Conservation (phyloP, 1,139 yeast species). For the Yamadazyma dendronema region DNA sequence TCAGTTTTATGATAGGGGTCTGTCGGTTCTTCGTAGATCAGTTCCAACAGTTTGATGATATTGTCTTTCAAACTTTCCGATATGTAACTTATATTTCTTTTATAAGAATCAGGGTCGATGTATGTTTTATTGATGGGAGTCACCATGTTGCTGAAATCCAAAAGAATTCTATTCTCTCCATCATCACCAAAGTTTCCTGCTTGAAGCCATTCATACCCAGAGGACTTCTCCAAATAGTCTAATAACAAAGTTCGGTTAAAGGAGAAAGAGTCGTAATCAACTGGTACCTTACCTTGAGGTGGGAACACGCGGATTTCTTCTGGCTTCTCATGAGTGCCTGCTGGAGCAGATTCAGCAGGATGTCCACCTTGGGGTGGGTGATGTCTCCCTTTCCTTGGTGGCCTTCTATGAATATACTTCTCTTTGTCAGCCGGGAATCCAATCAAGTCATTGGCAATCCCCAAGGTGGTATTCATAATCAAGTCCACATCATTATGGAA, state of each 20-base stretch:
- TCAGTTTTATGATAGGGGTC: conserved; percentile 41
- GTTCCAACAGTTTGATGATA: conserved; percentile 31
- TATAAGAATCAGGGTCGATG: conserved; percentile 44
- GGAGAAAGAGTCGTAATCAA: conserved; percentile 4
- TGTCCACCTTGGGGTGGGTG: not conserved
- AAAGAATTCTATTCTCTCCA: conserved; percentile 43
- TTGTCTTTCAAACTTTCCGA: conserved; percentile 28
- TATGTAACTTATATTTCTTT: conserved; percentile 42
- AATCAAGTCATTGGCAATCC: conserved; percentile 30
- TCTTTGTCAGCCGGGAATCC: conserved; percentile 28
- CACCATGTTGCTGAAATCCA: conserved; percentile 50
- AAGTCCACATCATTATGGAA: conserved; percentile 37
- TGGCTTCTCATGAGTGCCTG: not conserved
- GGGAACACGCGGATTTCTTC: not conserved
- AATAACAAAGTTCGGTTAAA: conserved; percentile 8
- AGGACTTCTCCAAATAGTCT: conserved; percentile 14
- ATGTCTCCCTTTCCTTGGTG: not conserved
- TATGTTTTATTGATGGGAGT: conserved; percentile 50
- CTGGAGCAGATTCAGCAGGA: too few species aligned
- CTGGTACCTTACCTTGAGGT: not conserved
- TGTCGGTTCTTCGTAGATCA: conserved; percentile 22
- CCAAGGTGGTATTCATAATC: conserved; percentile 40
- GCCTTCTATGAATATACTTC: not conserved
- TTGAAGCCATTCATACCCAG: conserved; percentile 39
- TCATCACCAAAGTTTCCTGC: conserved; percentile 43